Base-by-base conservation (phyloP, 1,139 yeast species). In the Candida buenavistaensis region DNA sequence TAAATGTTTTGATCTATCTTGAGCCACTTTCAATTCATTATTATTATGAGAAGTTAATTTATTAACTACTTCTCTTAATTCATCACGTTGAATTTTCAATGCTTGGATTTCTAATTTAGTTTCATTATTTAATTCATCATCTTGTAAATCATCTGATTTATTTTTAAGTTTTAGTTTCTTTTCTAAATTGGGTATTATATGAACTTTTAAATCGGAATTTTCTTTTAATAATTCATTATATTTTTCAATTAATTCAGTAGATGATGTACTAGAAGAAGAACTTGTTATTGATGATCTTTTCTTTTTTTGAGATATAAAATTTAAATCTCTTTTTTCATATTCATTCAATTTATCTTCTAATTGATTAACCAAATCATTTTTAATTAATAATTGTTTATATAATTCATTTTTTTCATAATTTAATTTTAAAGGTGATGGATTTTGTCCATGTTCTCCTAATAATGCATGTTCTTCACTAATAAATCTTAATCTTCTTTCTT, bases 381-480 rank as follows among this genome's bases (percentile, higher is more conserved):
- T 77, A 28, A 65, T 61, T 13, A 68, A 55, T 35, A 78, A 51
- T 46, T 69, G 72, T 36, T 67, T 55, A 49, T 72, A 67, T 35
- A 79, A 50, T 36, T 74, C 77, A 7, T 78, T 70, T 45, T 80
- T 78, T 40, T 78, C 80, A 46, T 76, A 74, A 33, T 75, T 72
- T 41, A 82, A 52, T 37, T 80, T 80, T 22, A 79, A 61, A 1
- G 79, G 63, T 34, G 79, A 74, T 19, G 86, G 78, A 8, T 62
- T 56, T 32, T 64, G 67, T 3, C 82, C 82, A 42, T 72, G 68
- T 46, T 80, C 85, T 44, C 68, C 54, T 23, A 79, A 54, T 32
- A 80, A 53, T 0, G 79, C 78, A 48, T 80, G 84, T 43, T 82
- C 89, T 51, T 84, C 92, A 26, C 87, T 80, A 12, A 82, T 74